Evolutionary conservation across 176 grass and related monocot species (phyloP), one percentile per base, ranked within the genome.

Genomic region (Ananas comosus): DNA sequence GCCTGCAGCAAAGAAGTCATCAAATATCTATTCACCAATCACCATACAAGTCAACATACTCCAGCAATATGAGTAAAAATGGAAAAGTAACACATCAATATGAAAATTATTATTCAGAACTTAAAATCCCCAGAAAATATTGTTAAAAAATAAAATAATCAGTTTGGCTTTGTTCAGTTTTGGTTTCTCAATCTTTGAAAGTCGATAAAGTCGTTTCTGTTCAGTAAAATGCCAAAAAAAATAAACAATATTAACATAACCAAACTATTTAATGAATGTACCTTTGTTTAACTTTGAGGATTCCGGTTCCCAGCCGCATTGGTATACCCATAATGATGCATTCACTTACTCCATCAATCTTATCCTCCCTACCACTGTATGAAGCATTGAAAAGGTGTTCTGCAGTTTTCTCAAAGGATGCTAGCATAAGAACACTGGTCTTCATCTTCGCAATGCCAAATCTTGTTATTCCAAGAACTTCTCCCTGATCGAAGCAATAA

Each of bases 241-340:
- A 42, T 16, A 28, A 65, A 51, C 27, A 13, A n/a, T 7, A 51
- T 13, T 14, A 56, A 21, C 12, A 13, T 25, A 13, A 68, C 66
- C 10, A n/a, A 16, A 2, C 9, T 49, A 19, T 64, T 51, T 49
- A 51, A 51, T 10, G 27, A 51, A 69, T 21, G 10, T 83, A 96
- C 92, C 93, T 96, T 89, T 96, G 93, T 83, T 86, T 92, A 48
- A 96, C 77, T 92, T 85, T 83, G 29, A 96, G 89, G 70, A 92
- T 96, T 69, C 93, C 93, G 4, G 93, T 92, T 48, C 93, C 93
- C 33, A 96, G 86, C 64, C 78, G 84, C 93, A 96, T 96, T 12
- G 89, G 93, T 57, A 96, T 96, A 53, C 93, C 93, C 93, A 87
- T 92, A 70, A 96, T 96, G 56, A 96, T 92, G 79, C 88, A 90